Evolutionary conservation across 2,329 filamentous ascomycete species (phyloP), one percentile per base, ranked within the genome.

Genomic region (Clarireedia homoeocarpa): DNA sequence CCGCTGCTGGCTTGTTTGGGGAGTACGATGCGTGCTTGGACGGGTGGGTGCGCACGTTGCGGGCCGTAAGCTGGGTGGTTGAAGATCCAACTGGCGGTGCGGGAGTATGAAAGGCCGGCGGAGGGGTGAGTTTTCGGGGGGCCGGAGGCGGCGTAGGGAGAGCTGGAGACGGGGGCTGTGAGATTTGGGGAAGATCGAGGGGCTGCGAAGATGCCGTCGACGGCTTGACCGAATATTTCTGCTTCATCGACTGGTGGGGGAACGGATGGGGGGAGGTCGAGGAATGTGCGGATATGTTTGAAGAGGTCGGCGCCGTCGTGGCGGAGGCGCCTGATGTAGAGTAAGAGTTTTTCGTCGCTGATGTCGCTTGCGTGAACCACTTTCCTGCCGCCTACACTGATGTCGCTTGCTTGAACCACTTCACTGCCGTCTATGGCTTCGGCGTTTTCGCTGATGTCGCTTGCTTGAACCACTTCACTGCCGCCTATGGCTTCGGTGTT

Each of bases 121-220:
- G 80, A 83, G 2, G 84, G 83, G 68, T 87, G 84, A 6, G 84
- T 86, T 57, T 77, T 77, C 1, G 81, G 80, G 20, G 80, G 80
- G 2, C 77, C 78, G 27, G 67, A 67, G 34, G 68, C 64, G 36
- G 71, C 71, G 62, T 78, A 79, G 56, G 73, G 72, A 9, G 70
- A 70, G 7, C 48, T 58, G 6, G 75, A 69, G 5, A 50, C 36
- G 5, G 42, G 42, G n/a, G 5, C 42, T 6, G 50, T n/a, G 7
- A 4, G 39, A 5, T 10, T 40, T 44, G 17, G 14, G 38, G 38
- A 5, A 6, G 4, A 15, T 26, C 9, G 9, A 4, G 23, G 1
- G 2, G 9, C 45, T 4, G 5, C 10, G 23, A 4, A 15, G 9
- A 12, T 17, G 20, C 9, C 10, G 4, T 6, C 6, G 4, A 30